These are phyloP conservation scores for Hypoxylon sp. DNA, from an alignment of 2,329 filamentous ascomycete species.

Conservation along the genomic window DNA sequence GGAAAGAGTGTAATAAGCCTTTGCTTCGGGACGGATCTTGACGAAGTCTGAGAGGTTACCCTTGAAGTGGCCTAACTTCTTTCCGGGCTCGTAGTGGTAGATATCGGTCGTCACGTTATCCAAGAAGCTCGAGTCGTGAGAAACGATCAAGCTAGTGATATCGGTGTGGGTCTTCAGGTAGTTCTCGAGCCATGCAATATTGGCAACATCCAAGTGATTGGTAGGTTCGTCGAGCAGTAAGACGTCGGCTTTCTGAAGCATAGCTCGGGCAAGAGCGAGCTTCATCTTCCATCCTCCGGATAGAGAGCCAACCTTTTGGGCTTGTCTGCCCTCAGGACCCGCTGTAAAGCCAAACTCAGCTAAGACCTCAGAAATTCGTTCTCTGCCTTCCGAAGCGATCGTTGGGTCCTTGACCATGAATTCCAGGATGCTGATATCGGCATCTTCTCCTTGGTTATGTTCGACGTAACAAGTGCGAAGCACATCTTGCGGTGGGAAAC, in stretches of 20 bases:
- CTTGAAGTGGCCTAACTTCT: slow-evolving; percentile 92
- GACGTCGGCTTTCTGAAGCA: slow-evolving; percentile 97
- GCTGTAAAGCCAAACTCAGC: slow-evolving; percentile 94
- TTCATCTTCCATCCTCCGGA: slow-evolving; percentile 99
- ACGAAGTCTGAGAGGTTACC: slow-evolving; percentile 89
- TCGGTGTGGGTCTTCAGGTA: slow-evolving; percentile 97
- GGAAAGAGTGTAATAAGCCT: slow-evolving; percentile 97
- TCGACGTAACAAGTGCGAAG: slow-evolving; percentile 98
- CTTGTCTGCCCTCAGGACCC: slow-evolving; percentile 89
- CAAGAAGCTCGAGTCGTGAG: slow-evolving; percentile 97
- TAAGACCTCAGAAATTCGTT: slow-evolving; percentile 87
- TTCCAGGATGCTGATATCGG: slow-evolving; percentile 94
- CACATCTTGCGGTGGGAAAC: slow-evolving; percentile 92
- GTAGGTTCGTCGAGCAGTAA: slow-evolving; percentile 98
- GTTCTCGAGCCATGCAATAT: slow-evolving; percentile 95
- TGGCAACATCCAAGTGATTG: slow-evolving; percentile 96
- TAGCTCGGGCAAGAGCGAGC: slow-evolving; percentile 92
- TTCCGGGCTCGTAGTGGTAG: slow-evolving; percentile 96
- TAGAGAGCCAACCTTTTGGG: slow-evolving; percentile 90
- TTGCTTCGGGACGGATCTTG: slow-evolving; percentile 89
- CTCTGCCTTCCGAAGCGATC: slow-evolving; percentile 81
- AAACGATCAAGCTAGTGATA: slow-evolving; percentile 97
- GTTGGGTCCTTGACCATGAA: slow-evolving; percentile 92
- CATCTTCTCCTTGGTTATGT: slow-evolving; percentile 98
- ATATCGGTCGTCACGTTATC: slow-evolving; percentile 99